Conservation (phyloP, 2,329 filamentous ascomycete genomes). For the Orbilia blumenaviensis region DNA sequence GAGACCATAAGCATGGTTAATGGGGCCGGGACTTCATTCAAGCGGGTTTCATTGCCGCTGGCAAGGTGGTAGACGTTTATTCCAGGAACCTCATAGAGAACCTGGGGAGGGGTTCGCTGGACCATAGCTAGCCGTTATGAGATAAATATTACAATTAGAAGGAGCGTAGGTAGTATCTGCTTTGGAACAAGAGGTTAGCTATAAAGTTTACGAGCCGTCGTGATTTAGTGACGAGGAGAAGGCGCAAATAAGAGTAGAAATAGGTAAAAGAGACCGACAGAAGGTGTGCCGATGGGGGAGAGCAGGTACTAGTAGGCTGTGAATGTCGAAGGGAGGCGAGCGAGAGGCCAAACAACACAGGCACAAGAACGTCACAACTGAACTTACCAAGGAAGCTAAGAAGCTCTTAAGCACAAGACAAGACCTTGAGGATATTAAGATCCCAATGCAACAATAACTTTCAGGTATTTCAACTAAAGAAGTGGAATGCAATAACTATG, state of each 20-base stretch:
- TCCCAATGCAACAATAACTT: background rate
- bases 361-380: background rate
- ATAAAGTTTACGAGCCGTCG: background rate
- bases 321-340: background rate
- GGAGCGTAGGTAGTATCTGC: background rate
- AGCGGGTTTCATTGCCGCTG: conserved; percentile 81
- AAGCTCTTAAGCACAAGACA: background rate
- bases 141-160: background rate
- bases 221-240: background rate
- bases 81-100: conserved; percentile 78
- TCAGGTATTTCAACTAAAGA: background rate
- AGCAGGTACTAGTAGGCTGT: background rate
- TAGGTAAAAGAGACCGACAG: background rate
- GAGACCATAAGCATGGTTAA: conserved; percentile 95
- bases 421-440: background rate
- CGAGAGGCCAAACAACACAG: background rate
- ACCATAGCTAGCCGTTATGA: conserved; percentile 24
- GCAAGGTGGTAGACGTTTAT: conserved; percentile 91
- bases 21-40: conserved; percentile 85
- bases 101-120: conserved; percentile 62
- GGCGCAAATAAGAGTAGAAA: background rate
- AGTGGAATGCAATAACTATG: background rate
- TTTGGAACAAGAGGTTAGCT: background rate
- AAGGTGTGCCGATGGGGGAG: background rate
- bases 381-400: background rate